Evolutionary conservation across 179 eudicot species (phyloP).

Genomic region (Sideroxylon spinosum): DNA sequence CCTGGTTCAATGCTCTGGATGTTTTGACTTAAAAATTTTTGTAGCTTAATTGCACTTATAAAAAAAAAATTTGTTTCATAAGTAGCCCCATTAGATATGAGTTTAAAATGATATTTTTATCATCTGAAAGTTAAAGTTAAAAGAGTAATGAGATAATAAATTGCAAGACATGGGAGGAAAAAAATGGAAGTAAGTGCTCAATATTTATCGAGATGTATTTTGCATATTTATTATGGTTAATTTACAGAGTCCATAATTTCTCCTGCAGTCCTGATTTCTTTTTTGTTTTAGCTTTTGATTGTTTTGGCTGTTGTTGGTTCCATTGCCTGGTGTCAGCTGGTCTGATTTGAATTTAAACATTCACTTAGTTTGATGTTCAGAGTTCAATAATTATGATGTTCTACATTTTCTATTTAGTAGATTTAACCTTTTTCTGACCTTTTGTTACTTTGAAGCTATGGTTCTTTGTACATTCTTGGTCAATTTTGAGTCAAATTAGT

Average conservation of each 20-base stretch:
- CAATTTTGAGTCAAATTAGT: neutral
- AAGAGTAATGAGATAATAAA: neutral
- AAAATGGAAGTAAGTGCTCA: neutral
- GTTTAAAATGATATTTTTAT: neutral
- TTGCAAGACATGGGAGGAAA: neutral
- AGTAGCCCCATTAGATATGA: neutral
- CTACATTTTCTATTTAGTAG: neutral
- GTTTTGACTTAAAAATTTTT: neutral
- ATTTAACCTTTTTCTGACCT: neutral
- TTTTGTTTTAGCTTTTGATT: neutral
- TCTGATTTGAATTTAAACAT: neutral
- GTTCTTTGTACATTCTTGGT: neutral
- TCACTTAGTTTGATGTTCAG: neutral
- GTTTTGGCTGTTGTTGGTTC: neutral
- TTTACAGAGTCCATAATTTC: neutral
- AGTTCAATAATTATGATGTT: neutral
- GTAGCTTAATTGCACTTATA: no score
- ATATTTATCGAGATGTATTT: neutral
- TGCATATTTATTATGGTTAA: neutral
- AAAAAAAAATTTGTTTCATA: no score
- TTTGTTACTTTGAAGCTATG: neutral
- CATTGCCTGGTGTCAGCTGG: neutral
- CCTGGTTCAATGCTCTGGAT: neutral
- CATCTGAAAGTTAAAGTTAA: neutral
- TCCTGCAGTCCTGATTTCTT: neutral